phyloP scores from a whole-genome alignment of 306 rosid genomes.

The Vicia villosa region DNA sequence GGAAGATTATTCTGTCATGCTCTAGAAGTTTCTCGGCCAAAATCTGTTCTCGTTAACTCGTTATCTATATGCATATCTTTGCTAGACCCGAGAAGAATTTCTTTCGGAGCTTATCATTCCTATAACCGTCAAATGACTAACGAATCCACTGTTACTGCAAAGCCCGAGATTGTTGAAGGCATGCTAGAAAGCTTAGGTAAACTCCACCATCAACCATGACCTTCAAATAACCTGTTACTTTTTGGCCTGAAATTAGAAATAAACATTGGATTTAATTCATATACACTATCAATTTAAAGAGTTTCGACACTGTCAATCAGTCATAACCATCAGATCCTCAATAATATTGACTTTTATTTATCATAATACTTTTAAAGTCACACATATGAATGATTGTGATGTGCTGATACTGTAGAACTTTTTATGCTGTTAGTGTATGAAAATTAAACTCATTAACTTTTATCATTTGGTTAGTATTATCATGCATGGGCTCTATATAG shows the following conservation, averaged over 20 bases:
- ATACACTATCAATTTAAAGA: no score
- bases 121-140: slow-evolving; percentile 74
- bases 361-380: no score
- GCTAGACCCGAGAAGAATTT: slow-evolving; percentile 84
- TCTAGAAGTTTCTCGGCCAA: slow-evolving; percentile 89
- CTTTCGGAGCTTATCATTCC: slow-evolving; percentile 64
- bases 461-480: slow-evolving; percentile 3
- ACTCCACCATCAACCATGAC: slow-evolving; percentile 22
- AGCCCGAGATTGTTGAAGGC: slow-evolving; percentile 93
- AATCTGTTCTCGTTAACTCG: slow-evolving; percentile 89
- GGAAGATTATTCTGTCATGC: slow-evolving; percentile 92
- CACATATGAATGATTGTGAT: no score
- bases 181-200: slow-evolving; percentile 94
- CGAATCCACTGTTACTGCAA: slow-evolving; percentile 66
- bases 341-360: no score
- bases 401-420: no score
- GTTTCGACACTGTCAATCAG: no score
- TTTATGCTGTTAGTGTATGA: no score
- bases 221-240: slow-evolving; percentile 23
- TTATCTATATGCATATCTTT: slow-evolving; percentile 92
- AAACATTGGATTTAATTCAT: no score
- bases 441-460: not conserved
- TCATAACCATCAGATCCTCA: no score
- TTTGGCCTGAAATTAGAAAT: not conserved
- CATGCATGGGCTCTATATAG: slow-evolving; percentile 5